Conservation (phyloP, 371 early-diverging fungal species). For the Smittium mucronatum region DNA sequence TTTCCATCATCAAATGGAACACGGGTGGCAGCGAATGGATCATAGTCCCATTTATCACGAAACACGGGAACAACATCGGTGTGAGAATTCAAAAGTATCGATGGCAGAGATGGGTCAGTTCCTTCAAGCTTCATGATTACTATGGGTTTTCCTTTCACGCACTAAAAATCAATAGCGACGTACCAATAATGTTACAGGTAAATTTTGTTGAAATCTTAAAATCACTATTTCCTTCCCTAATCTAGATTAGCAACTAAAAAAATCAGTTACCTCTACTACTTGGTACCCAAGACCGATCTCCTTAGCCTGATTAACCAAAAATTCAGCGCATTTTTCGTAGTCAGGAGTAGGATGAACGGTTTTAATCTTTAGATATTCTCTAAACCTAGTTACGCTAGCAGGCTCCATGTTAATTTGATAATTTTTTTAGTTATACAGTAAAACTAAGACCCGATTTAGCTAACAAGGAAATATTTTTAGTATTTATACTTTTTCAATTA, state of each 20-base stretch:
- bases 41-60: slow-evolving; percentile 46
- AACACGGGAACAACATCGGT: slow-evolving; percentile 78
- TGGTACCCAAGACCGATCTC: slow-evolving; percentile 46
- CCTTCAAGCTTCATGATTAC: slow-evolving; percentile 56
- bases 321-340: slow-evolving; percentile 41
- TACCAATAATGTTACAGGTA: not conserved
- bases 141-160: slow-evolving; percentile 49
- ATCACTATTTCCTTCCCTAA: too few relatives aligned
- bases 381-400: slow-evolving; percentile 47
- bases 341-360: slow-evolving; percentile 70
- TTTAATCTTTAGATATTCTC: slow-evolving; percentile 59
- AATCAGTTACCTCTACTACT: slow-evolving; percentile 40
- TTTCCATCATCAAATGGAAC: slow-evolving; percentile 24
- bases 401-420: too few relatives aligned
- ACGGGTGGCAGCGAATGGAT: slow-evolving; percentile 56
- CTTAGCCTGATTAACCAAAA: slow-evolving; percentile 41
- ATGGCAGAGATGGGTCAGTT: slow-evolving; percentile 35
- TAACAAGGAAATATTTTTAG: too few relatives aligned
- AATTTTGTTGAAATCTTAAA: too few relatives aligned
- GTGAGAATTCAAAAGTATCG: slow-evolving; percentile 64
- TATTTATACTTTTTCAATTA: too few relatives aligned
- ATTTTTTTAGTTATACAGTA: too few relatives aligned
- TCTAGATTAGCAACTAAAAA: too few relatives aligned
- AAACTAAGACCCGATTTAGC: too few relatives aligned
- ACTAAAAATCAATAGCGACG: too few relatives aligned